Conservation (phyloP, 2,329 filamentous ascomycete species). For the Cercospora sp. region DNA sequence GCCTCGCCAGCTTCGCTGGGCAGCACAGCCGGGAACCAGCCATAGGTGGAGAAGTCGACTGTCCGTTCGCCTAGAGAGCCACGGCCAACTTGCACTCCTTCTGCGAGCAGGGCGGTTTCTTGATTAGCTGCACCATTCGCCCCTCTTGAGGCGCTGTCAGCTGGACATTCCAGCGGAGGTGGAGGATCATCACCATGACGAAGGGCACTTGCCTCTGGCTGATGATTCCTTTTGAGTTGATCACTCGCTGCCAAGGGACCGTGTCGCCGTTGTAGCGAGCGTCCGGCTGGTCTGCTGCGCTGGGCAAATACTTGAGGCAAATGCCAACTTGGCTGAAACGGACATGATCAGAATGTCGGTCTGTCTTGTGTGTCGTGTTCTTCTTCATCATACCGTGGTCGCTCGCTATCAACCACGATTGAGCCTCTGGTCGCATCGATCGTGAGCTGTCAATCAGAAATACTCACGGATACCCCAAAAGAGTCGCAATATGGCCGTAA, state of each 20-base stretch:
- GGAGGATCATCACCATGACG: background rate
- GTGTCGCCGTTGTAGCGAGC: conserved; percentile 68
- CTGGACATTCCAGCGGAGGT: background rate
- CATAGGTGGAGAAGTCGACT: conserved; percentile 49
- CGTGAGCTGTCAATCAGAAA: conserved; percentile 5
- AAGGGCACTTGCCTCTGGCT: conserved; percentile 67
- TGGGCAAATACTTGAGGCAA: conserved; percentile 81
- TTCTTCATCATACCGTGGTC: conserved; percentile 23
- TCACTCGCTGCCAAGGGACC: conserved; percentile 93
- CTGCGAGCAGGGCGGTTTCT: conserved; percentile 48
- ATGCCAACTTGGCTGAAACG: conserved; percentile 73
- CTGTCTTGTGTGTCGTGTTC: background rate
- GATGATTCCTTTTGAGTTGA: conserved; percentile 83
- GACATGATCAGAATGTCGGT: conserved; percentile 14
- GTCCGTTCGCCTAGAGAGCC: conserved; percentile 51
- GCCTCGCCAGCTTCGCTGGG: conserved; percentile 36
- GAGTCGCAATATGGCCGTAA: conserved; percentile 76
- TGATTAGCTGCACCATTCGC: conserved; percentile 50
- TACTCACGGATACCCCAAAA: conserved; percentile 67
- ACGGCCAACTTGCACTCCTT: conserved; percentile 51
- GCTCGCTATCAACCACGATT: conserved; percentile 16
- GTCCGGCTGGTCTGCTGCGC: conserved; percentile 45
- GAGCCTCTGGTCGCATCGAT: conserved; percentile 38
- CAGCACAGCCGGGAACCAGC: conserved; percentile 50
- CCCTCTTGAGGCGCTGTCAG: conserved; percentile 33